Base-by-base conservation (phyloP, 495 filamentous ascomycete genomes). In the Hypoxylon fragiforme region DNA sequence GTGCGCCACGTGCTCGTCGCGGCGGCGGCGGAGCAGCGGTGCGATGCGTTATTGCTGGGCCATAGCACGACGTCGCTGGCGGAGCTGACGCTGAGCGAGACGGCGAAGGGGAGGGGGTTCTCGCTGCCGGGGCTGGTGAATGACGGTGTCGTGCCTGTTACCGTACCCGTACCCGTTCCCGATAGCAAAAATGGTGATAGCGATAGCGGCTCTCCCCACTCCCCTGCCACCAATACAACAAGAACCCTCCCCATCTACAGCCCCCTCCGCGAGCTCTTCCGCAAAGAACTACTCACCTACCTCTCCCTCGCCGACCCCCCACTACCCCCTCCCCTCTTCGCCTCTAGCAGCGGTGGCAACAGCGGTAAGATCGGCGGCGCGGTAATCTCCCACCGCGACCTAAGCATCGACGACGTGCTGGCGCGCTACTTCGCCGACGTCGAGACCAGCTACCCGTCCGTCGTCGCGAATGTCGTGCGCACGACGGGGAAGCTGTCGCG, bases 321-420 rank as follows among this genome's bases (percentile, higher is more conserved):
- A 16, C 70, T 91, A 9, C 63, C 70, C 0, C 57, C 67, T 1
- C 62, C 86, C 3, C 72, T 87, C 13, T 58, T 12, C 51, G 57
- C 71, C 44, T 1, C 9, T n/a, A 4, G 21, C 50, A 20, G 18
- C 47, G 6, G 9, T 30, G 1, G n/a, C 22, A 65, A 75, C 43
- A 40, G 57, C 24, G 65, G 20, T 9, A 30, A 65, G 41, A 64
- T 57, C 12, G 72, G 70, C 34, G 63, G 39, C 54, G 67, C 64
- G 44, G 83, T 77, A 47, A 77, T 78, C 43, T 87, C 72, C 39
- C 84, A 80, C 59, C 92, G 85, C 64, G 85, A 88, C 55, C 79
- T 88, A 14, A 95, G 89, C 9, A 96, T 98, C 57, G 92, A 97
- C 61, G 85, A 89, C 52, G 80, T 98, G 38, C 91, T 98, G 85